Conservation (phyloP, 1,284 basidiomycete genomes). For the Meira nashicola region DNA sequence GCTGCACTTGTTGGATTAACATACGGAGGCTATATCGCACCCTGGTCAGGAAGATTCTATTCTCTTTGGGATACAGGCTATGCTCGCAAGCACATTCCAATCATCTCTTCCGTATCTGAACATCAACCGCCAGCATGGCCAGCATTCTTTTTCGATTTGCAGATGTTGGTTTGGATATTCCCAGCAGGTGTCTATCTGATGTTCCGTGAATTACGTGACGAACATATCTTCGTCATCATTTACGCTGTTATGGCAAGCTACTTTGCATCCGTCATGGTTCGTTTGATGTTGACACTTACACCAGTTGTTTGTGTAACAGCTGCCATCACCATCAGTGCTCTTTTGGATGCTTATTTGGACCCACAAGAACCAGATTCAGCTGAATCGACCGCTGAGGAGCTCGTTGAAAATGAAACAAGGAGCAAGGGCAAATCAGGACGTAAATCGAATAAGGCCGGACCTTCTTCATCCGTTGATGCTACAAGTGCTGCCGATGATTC, state of each 20-base stretch:
- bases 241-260: constrained; percentile 93
- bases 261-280: constrained; percentile 99
- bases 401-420: constrained; percentile 20
- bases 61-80: constrained; percentile 99
- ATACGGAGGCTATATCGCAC: constrained; percentile 90
- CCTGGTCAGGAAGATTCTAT: constrained; percentile 99
- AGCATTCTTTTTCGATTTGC: constrained; percentile 98
- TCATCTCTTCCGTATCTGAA: constrained; percentile 99
- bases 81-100: constrained; percentile 93
- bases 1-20: constrained; percentile 63
- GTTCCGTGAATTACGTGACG: constrained; percentile 89
- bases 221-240: constrained; percentile 98
- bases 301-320: constrained; percentile 86
- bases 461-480: constrained; percentile 51
- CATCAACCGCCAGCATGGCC: constrained; percentile 99
- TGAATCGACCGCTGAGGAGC: constrained; percentile 23
- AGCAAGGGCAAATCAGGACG: constrained; percentile 10
- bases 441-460: constrained; percentile 30
- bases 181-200: constrained; percentile 90
- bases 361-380: constrained; percentile 59
- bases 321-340: constrained; percentile 81
- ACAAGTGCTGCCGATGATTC: constrained; percentile 40
- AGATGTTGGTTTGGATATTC: constrained; percentile 96
- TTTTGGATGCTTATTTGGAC: constrained; percentile 84
- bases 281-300: constrained; percentile 85